Conservation (phyloP, 176 grass and related monocot genomes). For the Leersia perrieri region DNA sequence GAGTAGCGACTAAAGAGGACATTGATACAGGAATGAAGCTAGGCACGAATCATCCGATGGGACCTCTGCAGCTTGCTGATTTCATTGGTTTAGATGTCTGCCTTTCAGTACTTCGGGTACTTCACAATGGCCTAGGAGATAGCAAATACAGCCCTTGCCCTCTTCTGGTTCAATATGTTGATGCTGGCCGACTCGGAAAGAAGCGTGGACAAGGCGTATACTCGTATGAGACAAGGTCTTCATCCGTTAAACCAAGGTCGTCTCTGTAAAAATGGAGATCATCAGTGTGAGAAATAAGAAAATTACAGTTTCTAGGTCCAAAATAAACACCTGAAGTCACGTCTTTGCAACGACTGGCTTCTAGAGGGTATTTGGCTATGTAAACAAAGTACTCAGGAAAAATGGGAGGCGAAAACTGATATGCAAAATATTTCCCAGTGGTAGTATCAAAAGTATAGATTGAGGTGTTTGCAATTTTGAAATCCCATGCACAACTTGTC, state of each 20-base stretch:
- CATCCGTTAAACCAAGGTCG: constrained; percentile 42
- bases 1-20: constrained; percentile 89
- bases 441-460: not conserved
- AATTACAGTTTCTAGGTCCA: not conserved
- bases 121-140: constrained; percentile 78
- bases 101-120: constrained; percentile 87
- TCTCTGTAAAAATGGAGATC: constrained; percentile 35
- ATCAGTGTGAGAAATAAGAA: not conserved
- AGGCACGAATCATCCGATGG: constrained; percentile 95
- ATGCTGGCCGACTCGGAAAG: constrained; percentile 80
- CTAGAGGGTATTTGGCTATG: not conserved
- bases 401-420: not conserved
- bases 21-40: constrained; percentile 95
- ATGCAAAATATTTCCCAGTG: not conserved
- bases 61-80: constrained; percentile 82
- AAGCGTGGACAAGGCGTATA: constrained; percentile 81
- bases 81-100: constrained; percentile 92
- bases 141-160: constrained; percentile 92
- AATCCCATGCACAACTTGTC: not conserved
- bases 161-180: constrained; percentile 89
- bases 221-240: constrained; percentile 44
- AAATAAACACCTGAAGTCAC: not conserved
- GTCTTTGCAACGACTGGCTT: not conserved
- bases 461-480: not conserved
- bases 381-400: not conserved